Base-by-base conservation (phyloP, 2,329 filamentous ascomycete genomes). In the Fusarium sororula region DNA sequence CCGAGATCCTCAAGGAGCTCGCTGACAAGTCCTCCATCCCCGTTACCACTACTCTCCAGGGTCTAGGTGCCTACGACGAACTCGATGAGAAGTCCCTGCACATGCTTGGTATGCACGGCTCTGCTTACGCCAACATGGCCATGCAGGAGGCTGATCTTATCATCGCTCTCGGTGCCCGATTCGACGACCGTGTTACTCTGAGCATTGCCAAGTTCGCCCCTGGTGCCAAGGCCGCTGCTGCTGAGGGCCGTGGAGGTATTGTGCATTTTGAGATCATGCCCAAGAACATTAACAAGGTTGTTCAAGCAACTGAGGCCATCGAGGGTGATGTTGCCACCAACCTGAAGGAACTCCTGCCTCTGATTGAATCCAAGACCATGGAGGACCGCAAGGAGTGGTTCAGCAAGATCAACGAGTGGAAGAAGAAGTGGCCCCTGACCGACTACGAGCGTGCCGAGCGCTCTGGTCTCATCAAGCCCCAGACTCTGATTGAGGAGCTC, bases 221-320 rank as follows among this genome's bases (percentile, higher is more conserved):
- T 7, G 90, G 90, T 59, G 96, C 96, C 50, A 96, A 93, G 85
- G 90, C 91, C 20, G 96, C 96, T 1, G 96, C 94, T 9, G 87
- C 89, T 17, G 94, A 98, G 85, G 91, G 91, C 61, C 93, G 95
- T 72, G 96, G 96, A 78, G 96, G 96, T 80, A 98, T 99, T 79
- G 90, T 98, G 22, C 96, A 99, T 84, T 98, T 98, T 80, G 96
- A 98, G 82, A 96, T 99, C 79, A 93, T 98, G 92, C 96, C 96
- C 78, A 99, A 99, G 91, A 98, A 99, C 87, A 98, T 98, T 86
- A 98, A 98, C 91, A 99, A 98, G 89, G 95, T 98, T 47, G 93
- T 99, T 20, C 94, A 98, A 85, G 95, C 96, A 13, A 98, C 94
- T 47, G 95, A 98, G 85, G 96, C 96, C 51, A 92, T 98, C 24